Evolutionary conservation across 129 eudicot species (phyloP), one percentile per base, ranked within the genome.

Genomic region (Kitagawia praeruptora): DNA sequence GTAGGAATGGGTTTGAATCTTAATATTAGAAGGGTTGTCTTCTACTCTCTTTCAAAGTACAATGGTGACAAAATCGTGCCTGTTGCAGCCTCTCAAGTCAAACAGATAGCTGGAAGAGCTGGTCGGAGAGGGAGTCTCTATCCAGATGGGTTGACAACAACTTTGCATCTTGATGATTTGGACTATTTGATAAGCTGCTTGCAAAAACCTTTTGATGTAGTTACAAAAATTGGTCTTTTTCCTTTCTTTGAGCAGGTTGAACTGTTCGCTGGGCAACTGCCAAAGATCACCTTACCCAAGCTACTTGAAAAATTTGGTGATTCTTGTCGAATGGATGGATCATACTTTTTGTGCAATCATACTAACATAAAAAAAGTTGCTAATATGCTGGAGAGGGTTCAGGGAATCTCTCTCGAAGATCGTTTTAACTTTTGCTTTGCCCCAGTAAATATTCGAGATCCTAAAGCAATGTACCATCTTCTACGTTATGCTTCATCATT

Each of bases 1-100:
- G 96, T 96, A 8, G 99, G 99, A 76, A 96, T 96, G 99, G 99
- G 99, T 54, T 92, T 96, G 83, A 96, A 96, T 80, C 89, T 96
- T 27, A 90, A 92, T 54, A 95, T 95, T 10, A 80, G 99, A 79
- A 89, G 99, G 79, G 81, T 96, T 18, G 88, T 96, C 7, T 96
- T 96, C 44, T 85, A 89, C 44, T 78, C 64, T 70, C 95, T 96
- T 73, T 86, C 97, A 8, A 95, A 95, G 79, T 95, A 92, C 80
- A 95, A 95, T 45, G 97, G 98, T 45, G 97, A 92, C 78, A 88
- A 85, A 78, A 82, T 84, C 54, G 90, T 92, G 39, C 98, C 97
- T 0, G 99, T 96, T 44, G 87, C 89, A 37, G 87, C 99, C 23
- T 84, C 99, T 12, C 98, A 96, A 80, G 97, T 96, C 84, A 96